Percentiles rank a stretch among this genome's conserved stretches.
Evolutionary conservation across 768 basidiomycete species (phyloP).

Genomic region (Trametopsis cervina): DNA sequence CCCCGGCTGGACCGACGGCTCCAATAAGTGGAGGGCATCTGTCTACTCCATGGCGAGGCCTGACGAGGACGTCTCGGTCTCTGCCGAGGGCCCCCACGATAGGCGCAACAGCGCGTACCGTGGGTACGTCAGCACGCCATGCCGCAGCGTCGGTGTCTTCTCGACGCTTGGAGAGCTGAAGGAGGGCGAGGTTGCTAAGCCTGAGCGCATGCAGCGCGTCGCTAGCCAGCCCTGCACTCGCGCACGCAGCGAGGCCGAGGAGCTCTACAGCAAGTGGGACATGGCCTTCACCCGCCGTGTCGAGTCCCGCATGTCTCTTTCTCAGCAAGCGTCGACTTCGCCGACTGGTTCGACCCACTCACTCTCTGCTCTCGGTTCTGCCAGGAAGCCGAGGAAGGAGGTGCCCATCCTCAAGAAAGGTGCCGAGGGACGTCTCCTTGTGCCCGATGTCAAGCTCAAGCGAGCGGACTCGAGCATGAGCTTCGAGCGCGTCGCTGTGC

Average conservation of each 20-base stretch:
- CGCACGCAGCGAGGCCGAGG: slow-evolving; percentile 25
- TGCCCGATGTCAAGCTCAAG: slow-evolving; percentile 38
- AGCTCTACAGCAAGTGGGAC: slow-evolving; percentile 49
- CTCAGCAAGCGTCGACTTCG: slow-evolving; percentile 18
- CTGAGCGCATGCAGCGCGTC: slow-evolving; percentile 21
- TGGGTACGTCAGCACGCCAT: slow-evolving; percentile 45
- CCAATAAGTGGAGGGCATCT: slow-evolving; percentile 57
- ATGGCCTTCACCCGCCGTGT: slow-evolving; percentile 49
- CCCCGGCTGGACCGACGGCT: slow-evolving; percentile 66
- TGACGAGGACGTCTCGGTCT: slow-evolving; percentile 12
- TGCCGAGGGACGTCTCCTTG: slow-evolving; percentile 59
- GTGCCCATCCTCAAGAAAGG: slow-evolving; percentile 49
- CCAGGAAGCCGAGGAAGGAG: slow-evolving; percentile 38
- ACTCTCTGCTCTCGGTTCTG: slow-evolving; percentile 26
- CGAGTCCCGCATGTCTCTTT: slow-evolving; percentile 39
- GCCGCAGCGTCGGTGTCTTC: slow-evolving; percentile 40
- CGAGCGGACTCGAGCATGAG: slow-evolving; percentile 17
- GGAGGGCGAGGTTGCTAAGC: background rate
- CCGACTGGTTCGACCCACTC: slow-evolving; percentile 31
- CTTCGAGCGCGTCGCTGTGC: slow-evolving; percentile 2
- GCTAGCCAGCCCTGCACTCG: slow-evolving; percentile 2
- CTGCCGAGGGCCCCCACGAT: slow-evolving; percentile 22
- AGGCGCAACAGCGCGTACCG: slow-evolving; percentile 32
- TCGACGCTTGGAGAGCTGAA: slow-evolving; percentile 34
- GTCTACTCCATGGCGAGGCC: slow-evolving; percentile 49